Percentiles rank a stretch among this genome's conserved stretches.
Evolutionary conservation across 345 rosid species (phyloP).

Genomic region (Salix arbutifolia): DNA sequence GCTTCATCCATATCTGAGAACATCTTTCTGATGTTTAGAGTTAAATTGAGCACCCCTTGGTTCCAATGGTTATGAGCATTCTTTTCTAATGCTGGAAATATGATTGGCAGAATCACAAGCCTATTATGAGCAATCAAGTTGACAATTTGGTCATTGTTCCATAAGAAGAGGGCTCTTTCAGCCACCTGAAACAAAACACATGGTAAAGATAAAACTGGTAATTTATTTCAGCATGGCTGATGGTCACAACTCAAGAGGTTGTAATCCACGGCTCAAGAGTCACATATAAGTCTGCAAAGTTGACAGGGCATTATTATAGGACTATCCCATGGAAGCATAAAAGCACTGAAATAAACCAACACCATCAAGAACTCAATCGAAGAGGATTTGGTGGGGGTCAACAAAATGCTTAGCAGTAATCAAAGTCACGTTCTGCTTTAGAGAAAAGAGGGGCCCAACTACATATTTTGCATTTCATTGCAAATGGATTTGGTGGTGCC

Average conservation of each 20-base stretch:
- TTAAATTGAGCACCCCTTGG: conserved; percentile 67
- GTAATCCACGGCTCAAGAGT: not conserved
- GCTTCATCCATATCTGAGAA: conserved; percentile 74
- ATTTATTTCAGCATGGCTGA: not conserved
- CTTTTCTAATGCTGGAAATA: conserved; percentile 71
- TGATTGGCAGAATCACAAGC: conserved; percentile 56
- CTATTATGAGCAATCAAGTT: conserved; percentile 66
- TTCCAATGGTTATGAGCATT: conserved; percentile 77
- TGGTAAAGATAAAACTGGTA: not conserved
- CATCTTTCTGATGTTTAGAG: conserved; percentile 63
- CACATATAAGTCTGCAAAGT: not conserved
- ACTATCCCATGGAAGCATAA: not conserved
- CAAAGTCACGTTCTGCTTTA: not conserved
- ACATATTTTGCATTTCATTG: not conserved
- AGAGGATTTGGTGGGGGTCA: not conserved
- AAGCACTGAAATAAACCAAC: not conserved
- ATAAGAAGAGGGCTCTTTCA: conserved; percentile 76
- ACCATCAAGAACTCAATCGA: not conserved
- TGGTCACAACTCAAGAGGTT: not conserved
- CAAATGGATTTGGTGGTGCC: not conserved
- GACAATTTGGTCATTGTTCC: conserved; percentile 92
- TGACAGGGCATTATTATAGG: not conserved
- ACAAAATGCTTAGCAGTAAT: not conserved
- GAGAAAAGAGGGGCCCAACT: not conserved
- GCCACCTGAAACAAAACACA: conserved; percentile 59